A percentile compares a stretch with the other conserved stretches of the same genome.
phyloP scores from a whole-genome alignment of 495 filamentous ascomycete genomes.

The Trichoderma asperelloides region DNA sequence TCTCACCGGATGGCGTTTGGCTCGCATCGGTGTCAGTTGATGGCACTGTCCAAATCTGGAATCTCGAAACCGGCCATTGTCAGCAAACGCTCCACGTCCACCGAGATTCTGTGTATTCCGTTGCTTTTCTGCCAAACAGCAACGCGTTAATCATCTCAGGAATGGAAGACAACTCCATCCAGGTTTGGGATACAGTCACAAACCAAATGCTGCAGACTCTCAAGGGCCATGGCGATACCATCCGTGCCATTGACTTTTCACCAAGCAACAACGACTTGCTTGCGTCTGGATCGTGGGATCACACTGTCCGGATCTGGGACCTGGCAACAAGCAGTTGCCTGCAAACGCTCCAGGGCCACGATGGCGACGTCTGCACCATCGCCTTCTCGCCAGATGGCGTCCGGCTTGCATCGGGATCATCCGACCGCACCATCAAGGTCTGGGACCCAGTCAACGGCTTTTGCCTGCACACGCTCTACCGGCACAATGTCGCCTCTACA shows the following conservation, averaged over 20 bases:
- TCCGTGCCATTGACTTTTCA: slow-evolving; percentile 6
- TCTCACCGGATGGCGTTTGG: too few species aligned
- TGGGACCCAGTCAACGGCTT: slow-evolving; percentile 1
- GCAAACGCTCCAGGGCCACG: slow-evolving; percentile 14
- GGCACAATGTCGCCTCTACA: too few species aligned
- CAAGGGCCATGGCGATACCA: slow-evolving; percentile 8
- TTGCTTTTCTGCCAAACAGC: too few species aligned
- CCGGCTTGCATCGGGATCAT: slow-evolving; percentile 13
- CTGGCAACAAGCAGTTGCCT: slow-evolving; percentile 5
- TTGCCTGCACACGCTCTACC: too few species aligned
- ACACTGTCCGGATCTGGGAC: slow-evolving; percentile 12
- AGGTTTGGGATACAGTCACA: too few species aligned
- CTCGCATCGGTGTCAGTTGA: too few species aligned
- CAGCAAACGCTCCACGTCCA: too few species aligned
- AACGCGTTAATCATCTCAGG: too few species aligned
- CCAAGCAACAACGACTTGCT: not conserved
- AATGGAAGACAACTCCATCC: too few species aligned
- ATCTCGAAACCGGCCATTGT: too few species aligned
- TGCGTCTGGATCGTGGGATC: not conserved
- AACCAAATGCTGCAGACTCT: not conserved
- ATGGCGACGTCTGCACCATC: not conserved
- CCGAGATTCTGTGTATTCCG: too few species aligned
- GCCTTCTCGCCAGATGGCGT: slow-evolving; percentile 15
- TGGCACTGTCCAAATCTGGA: too few species aligned
- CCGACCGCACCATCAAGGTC: slow-evolving; percentile 7